Conservation (phyloP, 495 filamentous ascomycete genomes). For the Xylaria acuta region DNA sequence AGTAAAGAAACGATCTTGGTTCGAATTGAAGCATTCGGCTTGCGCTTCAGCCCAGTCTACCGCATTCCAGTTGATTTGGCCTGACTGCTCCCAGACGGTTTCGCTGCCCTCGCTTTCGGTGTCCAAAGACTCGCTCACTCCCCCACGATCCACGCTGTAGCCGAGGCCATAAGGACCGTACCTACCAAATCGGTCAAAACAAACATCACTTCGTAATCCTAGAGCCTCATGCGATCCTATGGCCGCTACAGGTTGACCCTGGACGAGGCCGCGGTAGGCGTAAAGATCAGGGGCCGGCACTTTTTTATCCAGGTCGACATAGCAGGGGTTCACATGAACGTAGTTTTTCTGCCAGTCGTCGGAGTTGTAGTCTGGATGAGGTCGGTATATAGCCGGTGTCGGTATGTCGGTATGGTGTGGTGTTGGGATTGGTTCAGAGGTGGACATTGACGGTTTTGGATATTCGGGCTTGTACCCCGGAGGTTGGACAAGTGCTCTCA, state of each 20-base stretch:
- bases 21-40: slow-evolving; percentile 68
- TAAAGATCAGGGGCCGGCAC: slow-evolving; percentile 69
- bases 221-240: slow-evolving; percentile 82
- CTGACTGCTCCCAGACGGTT: slow-evolving; percentile 69
- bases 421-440: slow-evolving; percentile 38
- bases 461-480: slow-evolving; percentile 75
- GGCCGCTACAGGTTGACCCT: slow-evolving; percentile 79
- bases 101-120: slow-evolving; percentile 76
- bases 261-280: slow-evolving; percentile 72
- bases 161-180: slow-evolving; percentile 91
- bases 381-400: slow-evolving; percentile 66
- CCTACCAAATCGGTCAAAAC: slow-evolving; percentile 91
- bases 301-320: slow-evolving; percentile 68
- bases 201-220: slow-evolving; percentile 81
- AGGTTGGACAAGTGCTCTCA: slow-evolving; percentile 69
- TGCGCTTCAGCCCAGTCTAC: slow-evolving; percentile 83
- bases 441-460: slow-evolving; percentile 56
- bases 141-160: slow-evolving; percentile 76
- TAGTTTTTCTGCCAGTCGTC: slow-evolving; percentile 63
- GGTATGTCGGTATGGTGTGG: slow-evolving; percentile 48
- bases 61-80: slow-evolving; percentile 74
- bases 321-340: slow-evolving; percentile 73
- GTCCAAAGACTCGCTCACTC: slow-evolving; percentile 75
- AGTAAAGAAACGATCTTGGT: slow-evolving; percentile 66
- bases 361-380: slow-evolving; percentile 72